Conservation (phyloP, 495 filamentous ascomycete species). For the Astrothelium subdiscretum region DNA sequence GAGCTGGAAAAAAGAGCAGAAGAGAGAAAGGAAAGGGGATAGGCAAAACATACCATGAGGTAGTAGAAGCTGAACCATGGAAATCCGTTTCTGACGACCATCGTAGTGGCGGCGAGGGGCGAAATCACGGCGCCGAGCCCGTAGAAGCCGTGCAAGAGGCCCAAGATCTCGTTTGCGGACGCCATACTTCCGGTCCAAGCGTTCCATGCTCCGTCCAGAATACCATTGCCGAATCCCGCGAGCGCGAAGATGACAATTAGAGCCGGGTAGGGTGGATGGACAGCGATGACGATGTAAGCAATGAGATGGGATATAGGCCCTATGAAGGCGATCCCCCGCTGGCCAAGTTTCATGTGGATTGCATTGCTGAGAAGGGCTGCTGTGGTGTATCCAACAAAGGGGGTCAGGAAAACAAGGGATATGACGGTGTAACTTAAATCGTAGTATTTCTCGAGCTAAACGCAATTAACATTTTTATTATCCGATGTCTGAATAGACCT, state of each 20-base stretch:
- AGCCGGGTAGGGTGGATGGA: slow-evolving; percentile 50
- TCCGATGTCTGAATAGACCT: not conserved
- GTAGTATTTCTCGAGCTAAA: slow-evolving; percentile 49
- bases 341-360: slow-evolving; percentile 51
- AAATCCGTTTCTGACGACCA: slow-evolving; percentile 38
- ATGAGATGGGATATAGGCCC: slow-evolving; percentile 52
- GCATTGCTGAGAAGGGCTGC: slow-evolving; percentile 47
- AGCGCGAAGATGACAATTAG: slow-evolving; percentile 47
- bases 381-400: slow-evolving; percentile 45
- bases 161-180: slow-evolving; percentile 48
- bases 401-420: slow-evolving; percentile 53
- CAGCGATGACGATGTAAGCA: slow-evolving; percentile 46
- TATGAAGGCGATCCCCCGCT: slow-evolving; percentile 61
- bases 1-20: not conserved
- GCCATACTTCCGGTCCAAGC: slow-evolving; percentile 53
- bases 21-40: not conserved
- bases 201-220: slow-evolving; percentile 53
- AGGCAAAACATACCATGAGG: slow-evolving; percentile 38
- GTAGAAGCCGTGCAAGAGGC: slow-evolving; percentile 47
- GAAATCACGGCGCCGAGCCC: slow-evolving; percentile 46
- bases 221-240: slow-evolving; percentile 52
- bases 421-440: slow-evolving; percentile 45
- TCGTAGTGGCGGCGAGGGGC: slow-evolving; percentile 45
- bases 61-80: slow-evolving; percentile 53
- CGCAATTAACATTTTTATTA: slow-evolving; percentile 12